Base-by-base conservation (phyloP, 1,284 basidiomycete species). In the Baeospora myosura region DNA sequence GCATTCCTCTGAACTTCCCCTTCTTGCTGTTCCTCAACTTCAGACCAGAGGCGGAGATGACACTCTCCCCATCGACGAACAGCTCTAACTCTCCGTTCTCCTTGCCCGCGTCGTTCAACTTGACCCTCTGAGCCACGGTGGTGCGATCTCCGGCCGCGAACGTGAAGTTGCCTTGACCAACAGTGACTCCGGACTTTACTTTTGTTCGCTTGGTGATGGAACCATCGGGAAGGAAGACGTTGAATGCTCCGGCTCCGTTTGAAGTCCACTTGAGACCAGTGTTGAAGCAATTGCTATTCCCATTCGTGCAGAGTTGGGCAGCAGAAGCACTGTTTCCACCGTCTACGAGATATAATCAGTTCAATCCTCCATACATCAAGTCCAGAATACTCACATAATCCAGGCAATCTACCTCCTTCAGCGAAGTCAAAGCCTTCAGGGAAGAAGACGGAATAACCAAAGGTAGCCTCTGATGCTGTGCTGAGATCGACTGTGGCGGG, bases 381-480 rank as follows among this genome's bases (percentile, higher is more conserved):
- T n/a, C n/a, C n/a, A 17, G 32, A 22, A 22, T 17, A 70, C 68
- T 50, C 52, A 73, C 74, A 75, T 41, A 75, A 56, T 40, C 74
- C 75, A 23, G 74, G 75, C 12, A 78, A 61, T 53, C 76, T 77
- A 16, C 75, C 75, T 49, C 75, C 74, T 49, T 58, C 57, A 39
- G 63, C 55, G 55, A 62, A 75, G 11, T 61, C 66, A 50, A 79
- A 81, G 41, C 72, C 73, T 7, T 62, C 51, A 22, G 69, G 66
- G 55, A 81, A 80, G 61, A 65, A 78, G 14, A 81, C 71, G 26
- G 73, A 73, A 60, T 81, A 81, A 7, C 66, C 70, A 40, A 81
- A 63, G n/a, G 74, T 73, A 3, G 72, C 71, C 46, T 72, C 75
- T 51, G 65, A 66, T 22, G 77, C 76, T 5, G 60, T 60, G 21